phyloP scores from a whole-genome alignment of 345 rosid genomes.

The Camelina sativa region DNA sequence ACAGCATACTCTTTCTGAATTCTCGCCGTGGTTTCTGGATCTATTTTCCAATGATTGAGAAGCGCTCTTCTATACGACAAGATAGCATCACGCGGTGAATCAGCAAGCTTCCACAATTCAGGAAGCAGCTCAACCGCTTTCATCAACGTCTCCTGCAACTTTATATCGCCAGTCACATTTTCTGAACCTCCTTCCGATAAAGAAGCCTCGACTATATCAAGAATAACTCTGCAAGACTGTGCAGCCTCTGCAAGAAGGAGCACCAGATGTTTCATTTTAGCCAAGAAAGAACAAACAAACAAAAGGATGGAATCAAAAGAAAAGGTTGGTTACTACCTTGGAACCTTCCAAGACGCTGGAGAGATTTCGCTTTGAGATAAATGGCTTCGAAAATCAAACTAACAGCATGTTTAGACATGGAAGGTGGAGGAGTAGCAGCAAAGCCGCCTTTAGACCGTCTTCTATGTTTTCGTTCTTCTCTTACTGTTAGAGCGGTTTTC shows the following conservation, averaged over 20 bases:
- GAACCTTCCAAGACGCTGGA: conserved; percentile 71
- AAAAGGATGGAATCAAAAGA: not conserved
- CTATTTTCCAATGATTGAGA: conserved; percentile 74
- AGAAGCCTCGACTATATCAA: conserved; percentile 84
- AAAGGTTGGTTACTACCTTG: conserved; percentile 49
- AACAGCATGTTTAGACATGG: conserved; percentile 74
- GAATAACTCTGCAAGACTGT: conserved; percentile 74
- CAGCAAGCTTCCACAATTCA: conserved; percentile 76
- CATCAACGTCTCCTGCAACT: conserved; percentile 72
- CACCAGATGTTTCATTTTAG: not conserved
- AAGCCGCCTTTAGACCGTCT: conserved; percentile 51
- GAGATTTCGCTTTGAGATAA: conserved; percentile 79
- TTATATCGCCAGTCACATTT: conserved; percentile 67
- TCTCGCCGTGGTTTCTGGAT: conserved; percentile 61
- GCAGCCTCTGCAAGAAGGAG: conserved; percentile 81
- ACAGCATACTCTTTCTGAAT: conserved; percentile 76
- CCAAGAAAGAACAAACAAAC: too few relatives aligned
- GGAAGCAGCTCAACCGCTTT: conserved; percentile 91
- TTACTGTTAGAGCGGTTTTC: conserved; percentile 56
- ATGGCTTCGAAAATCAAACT: conserved; percentile 81
- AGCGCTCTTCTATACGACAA: conserved; percentile 74
- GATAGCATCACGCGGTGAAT: conserved; percentile 62
- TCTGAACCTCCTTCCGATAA: conserved; percentile 72
- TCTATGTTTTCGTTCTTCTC: conserved; percentile 55
- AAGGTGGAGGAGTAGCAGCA: conserved; percentile 49